Base-by-base conservation (phyloP, 2,329 filamentous ascomycete genomes). In the Dryadomyces quercus-mongolicae region DNA sequence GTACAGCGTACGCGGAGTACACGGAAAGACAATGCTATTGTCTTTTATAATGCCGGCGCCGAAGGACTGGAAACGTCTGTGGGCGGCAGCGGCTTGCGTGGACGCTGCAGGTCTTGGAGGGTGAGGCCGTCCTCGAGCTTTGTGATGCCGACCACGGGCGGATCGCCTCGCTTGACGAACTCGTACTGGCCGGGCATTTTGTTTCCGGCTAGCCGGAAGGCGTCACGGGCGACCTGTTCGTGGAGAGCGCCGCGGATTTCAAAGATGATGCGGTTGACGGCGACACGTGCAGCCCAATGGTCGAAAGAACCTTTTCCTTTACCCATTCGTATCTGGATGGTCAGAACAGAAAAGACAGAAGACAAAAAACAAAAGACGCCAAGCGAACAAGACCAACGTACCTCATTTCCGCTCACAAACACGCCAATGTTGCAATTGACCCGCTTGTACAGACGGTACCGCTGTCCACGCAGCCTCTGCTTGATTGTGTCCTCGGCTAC, bases 261-360 rank as follows among this genome's bases (percentile, higher is more conserved):
- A 62, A 98, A 94, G 20, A 96, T 75, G 50, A 98, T 82, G 68
- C 93, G 88, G 71, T 87, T 95, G 52, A 97, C 88, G 9, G 89
- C 83, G 61, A 97, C 84, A 69, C 92, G 83, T 21, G 86, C 82
- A 5, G 92, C 90, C 93, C 93, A 98, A 66, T 95, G 88, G 68
- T 98, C 93, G 66, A 98, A 97, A 58, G 85, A 87, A 62, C 93
- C 93, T 69, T 98, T 98, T 71, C 93, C 93, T 72, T 97, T 98
- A 68, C 93, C 93, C 94, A 98, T 98, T 80, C 93, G 86, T 68
- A 89, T 86, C 82, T 85, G n/a, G n/a, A 18, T 18, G 22, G 25
- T n/a, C 15, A 34, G 51, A 13, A 6, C 15, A 36, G 10, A 49
- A 5, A 49, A 20, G n/a, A n/a, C 47, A 20, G 2, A 20, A 13